Conservation (phyloP, 1,284 basidiomycete species). For the Anthracocystis walkeri region DNA sequence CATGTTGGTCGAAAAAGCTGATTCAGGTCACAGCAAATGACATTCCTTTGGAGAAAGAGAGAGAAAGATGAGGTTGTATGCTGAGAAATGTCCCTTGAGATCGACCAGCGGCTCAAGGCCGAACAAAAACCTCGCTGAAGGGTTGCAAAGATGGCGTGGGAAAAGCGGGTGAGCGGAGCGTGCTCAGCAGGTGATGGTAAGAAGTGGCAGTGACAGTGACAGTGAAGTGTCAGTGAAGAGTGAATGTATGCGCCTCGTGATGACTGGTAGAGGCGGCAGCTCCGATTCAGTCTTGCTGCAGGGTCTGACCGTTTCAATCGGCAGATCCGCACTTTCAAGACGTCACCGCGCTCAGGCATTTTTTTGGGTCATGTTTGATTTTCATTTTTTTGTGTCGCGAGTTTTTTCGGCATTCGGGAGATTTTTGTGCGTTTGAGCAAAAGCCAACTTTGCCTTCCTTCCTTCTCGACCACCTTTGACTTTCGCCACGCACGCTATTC, state of each 20-base stretch:
- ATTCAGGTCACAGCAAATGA: not conserved
- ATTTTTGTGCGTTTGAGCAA: not conserved
- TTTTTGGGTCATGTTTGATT: conserved; percentile 30
- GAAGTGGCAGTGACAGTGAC: too few relatives aligned
- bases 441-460: conserved; percentile 14
- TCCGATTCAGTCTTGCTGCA: conserved; percentile 1
- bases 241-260: conserved; percentile 1
- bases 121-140: not conserved
- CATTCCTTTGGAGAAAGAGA: not conserved
- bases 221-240: not conserved
- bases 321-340: conserved; percentile 15
- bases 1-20: conserved; percentile 8
- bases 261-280: conserved; percentile 9
- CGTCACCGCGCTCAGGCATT: conserved; percentile 19
- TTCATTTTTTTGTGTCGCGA: not conserved
- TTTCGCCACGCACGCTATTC: not conserved
- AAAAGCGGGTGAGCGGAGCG: not conserved
- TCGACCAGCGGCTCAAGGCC: conserved; percentile 26
- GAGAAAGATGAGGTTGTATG: conserved; percentile 2
- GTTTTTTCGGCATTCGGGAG: conserved; percentile 32
- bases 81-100: conserved; percentile 12
- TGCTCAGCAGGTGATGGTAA: conserved; percentile 10
- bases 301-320: conserved; percentile 12
- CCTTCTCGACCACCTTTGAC: conserved; percentile 11
- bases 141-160: not conserved